Conservation (phyloP, 164 flowering plant species). For the Brasenia schreberi region DNA sequence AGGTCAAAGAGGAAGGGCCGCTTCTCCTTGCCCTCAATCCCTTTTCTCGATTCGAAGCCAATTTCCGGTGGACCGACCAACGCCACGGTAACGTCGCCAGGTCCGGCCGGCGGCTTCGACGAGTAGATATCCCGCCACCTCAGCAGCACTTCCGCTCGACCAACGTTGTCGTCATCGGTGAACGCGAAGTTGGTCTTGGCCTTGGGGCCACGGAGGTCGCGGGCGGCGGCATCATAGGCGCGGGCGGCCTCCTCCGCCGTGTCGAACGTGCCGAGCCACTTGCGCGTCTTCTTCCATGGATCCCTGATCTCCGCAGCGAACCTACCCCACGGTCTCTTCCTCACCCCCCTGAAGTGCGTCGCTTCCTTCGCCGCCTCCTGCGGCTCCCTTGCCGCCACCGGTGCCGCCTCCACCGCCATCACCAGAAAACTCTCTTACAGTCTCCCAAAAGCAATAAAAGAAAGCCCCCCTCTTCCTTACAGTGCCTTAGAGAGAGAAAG, state of each 20-base stretch:
- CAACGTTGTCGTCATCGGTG: conserved; percentile 2
- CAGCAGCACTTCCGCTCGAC: neutral
- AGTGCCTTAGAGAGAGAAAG: neutral
- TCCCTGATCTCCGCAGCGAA: conserved; percentile 48
- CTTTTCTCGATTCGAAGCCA: conserved; percentile 13
- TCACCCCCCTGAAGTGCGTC: conserved; percentile 32
- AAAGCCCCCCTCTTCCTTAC: too few relatives aligned
- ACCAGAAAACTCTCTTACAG: too few relatives aligned
- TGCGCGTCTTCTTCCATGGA: conserved; percentile 46
- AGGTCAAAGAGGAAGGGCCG: conserved; percentile 41
- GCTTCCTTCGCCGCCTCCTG: conserved; percentile 10
- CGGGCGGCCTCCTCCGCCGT: conserved; percentile 39
- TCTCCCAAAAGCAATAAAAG: too few relatives aligned
- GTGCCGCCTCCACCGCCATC: conserved; percentile 26
- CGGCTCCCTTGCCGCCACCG: conserved; percentile 1
- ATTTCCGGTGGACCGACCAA: conserved; percentile 7
- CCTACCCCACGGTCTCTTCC: conserved; percentile 47
- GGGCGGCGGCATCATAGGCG: conserved; percentile 42
- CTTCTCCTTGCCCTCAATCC: conserved; percentile 21
- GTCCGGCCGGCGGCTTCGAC: neutral
- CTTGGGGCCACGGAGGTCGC: conserved; percentile 34
- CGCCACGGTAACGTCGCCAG: neutral
- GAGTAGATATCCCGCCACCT: neutral
- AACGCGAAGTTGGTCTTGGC: conserved; percentile 42
- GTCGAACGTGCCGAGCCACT: conserved; percentile 44